Conservation (phyloP, 345 rosid genomes). For the Bretschneidera sinensis region DNA sequence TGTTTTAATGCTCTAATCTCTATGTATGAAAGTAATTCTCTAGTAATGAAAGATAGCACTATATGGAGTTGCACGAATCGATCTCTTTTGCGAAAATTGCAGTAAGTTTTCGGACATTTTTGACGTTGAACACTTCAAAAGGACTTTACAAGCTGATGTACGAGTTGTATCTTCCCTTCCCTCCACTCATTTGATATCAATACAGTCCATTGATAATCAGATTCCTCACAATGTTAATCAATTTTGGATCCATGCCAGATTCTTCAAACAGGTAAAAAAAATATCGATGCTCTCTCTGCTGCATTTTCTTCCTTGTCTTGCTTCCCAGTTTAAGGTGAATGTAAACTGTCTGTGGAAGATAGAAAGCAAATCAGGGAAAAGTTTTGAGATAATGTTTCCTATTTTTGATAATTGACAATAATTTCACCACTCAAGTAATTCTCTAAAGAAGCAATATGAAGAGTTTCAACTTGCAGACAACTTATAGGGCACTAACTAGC, state of each 20-base stretch:
- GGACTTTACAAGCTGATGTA: slow-evolving; percentile 50
- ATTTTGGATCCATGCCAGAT: slow-evolving; percentile 61
- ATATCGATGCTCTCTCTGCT: slow-evolving; percentile 1
- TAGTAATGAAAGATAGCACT: too few species aligned
- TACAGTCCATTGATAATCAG: slow-evolving; percentile 47
- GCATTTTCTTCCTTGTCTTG: neutral
- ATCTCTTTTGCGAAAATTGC: neutral
- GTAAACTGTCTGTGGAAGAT: neutral
- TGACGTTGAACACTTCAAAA: slow-evolving; percentile 64
- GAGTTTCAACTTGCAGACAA: too few species aligned
- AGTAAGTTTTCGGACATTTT: slow-evolving; percentile 31
- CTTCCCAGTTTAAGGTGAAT: neutral
- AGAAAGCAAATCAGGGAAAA: neutral
- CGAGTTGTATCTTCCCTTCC: slow-evolving; percentile 66
- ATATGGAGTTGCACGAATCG: too few species aligned
- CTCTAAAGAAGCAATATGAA: too few species aligned
- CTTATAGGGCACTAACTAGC: too few species aligned
- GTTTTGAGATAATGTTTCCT: too few species aligned
- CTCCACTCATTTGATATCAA: slow-evolving; percentile 57
- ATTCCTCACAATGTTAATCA: slow-evolving; percentile 60
- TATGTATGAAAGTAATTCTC: too few species aligned
- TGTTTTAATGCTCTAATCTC: too few species aligned
- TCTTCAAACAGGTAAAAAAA: slow-evolving; percentile 41
- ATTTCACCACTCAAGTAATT: too few species aligned
- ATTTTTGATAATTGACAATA: too few species aligned